phyloP scores from a whole-genome alignment of 768 basidiomycete species.

The Tephrocybe sp. region DNA sequence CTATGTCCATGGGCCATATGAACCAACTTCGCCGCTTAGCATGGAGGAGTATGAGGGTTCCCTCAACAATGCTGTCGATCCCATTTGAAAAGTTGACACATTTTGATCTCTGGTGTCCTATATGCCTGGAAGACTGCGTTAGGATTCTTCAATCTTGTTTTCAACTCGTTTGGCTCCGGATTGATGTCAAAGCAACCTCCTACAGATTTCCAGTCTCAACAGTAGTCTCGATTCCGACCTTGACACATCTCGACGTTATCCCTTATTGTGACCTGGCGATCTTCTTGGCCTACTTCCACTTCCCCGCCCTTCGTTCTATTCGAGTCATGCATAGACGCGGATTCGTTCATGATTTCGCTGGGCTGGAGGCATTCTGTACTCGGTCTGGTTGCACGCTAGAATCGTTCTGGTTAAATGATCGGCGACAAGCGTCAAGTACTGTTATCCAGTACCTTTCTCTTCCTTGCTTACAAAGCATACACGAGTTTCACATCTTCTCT shows the following conservation, averaged over 20 bases:
- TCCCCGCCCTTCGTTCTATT: constrained; percentile 2
- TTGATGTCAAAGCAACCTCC: constrained; percentile 1
- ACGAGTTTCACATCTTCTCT: constrained; percentile 2
- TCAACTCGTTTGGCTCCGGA: background rate
- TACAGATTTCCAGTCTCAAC: background rate
- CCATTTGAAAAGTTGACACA: background rate
- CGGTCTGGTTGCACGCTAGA: constrained; percentile 6
- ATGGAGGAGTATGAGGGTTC: constrained; percentile 1
- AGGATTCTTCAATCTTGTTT: background rate
- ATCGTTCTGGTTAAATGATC: constrained; percentile 1
- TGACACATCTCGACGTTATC: constrained; percentile 2
- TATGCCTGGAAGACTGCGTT: constrained; percentile 2
- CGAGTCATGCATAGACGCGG: background rate
- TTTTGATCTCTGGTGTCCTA: constrained; percentile 5
- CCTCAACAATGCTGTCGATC: background rate
- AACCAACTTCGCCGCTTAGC: background rate
- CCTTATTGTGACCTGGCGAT: constrained; percentile 1
- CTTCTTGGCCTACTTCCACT: constrained; percentile 3
- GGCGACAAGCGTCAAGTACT: background rate
- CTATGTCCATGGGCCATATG: background rate
- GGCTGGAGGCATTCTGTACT: constrained; percentile 3
- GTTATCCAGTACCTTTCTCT: background rate
- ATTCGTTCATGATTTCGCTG: background rate
- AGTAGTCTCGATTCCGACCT: background rate
- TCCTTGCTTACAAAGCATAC: constrained; percentile 1